Base-by-base conservation (phyloP, 23 red algal genomes). In the Gracilaria gracilis region DNA sequence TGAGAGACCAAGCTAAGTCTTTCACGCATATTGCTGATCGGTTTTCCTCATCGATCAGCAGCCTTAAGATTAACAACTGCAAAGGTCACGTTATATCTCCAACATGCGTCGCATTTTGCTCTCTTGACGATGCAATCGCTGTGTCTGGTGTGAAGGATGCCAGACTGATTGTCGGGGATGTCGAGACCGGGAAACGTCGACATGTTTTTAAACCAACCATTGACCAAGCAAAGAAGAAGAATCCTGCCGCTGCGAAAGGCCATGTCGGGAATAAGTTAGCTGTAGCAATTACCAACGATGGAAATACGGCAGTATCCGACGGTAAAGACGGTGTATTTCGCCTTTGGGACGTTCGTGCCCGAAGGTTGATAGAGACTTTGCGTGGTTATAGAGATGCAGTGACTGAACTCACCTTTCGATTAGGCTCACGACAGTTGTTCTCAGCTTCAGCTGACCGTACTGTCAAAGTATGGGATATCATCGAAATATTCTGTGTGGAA, bases 401-500 rank as follows among this genome's bases (percentile, higher is more conserved):
- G 2, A 51, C 80, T 61, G 81, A 81, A 55, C 50, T 98, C 20
- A 61, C 90, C 6, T 87, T 92, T 28, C 75, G 88, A 14, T 72
- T 75, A 27, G 87, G 87, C 23, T 75, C 86, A n/a, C 65, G 72
- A 24, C 81, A 91, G 46, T 75, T 95, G 31, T 92, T 88, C 39
- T 95, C 91, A 37, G 92, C 73, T n/a, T 81, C 82, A 23, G 48
- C 32, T 36, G 96, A 98, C 62, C 78, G 96, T 11, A 90, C 92
- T 38, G 81, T 98, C 2, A 98, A 95, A 78, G 34, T 98, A 53
- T 98, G 91, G 88, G 85, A 95, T 61, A 70, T 95, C 4, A 61
- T 62, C 55, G 88, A 93, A 34, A 84, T 88, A 80, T 38, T 85
- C 7, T 98, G 94, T 73, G 93, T 98, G 3, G 97, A 98, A 35